These are phyloP conservation scores for Nicotiana sylvestris DNA, from an alignment of 257 asterid species.

Conservation along the genomic window DNA sequence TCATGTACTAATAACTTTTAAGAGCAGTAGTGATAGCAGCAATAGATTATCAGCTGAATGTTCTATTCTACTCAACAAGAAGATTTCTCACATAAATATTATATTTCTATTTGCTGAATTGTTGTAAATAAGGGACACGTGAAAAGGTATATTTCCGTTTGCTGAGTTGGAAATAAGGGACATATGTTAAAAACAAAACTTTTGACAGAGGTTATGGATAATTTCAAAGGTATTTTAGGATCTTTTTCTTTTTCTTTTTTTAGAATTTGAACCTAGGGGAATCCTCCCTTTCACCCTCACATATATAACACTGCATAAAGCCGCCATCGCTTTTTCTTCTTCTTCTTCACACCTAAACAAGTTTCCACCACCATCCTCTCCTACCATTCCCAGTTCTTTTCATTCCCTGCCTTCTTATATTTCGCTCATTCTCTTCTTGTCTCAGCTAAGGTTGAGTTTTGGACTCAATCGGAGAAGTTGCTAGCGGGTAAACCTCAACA, in stretches of 20 bases:
- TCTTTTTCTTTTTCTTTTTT: no score
- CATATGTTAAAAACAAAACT: background rate
- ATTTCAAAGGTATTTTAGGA: no score
- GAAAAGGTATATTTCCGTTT: background rate
- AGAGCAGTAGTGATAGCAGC: no score
- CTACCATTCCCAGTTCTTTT: slow-evolving; percentile 11
- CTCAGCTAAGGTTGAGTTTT: background rate
- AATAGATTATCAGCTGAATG: no score
- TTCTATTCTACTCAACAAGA: no score
- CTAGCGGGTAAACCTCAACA: background rate
- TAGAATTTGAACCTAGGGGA: background rate
- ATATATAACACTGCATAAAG: slow-evolving; percentile 33
- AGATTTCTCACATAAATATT: no score
- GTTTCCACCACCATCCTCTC: slow-evolving; percentile 3
- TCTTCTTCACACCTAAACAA: slow-evolving; percentile 13
- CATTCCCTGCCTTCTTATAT: background rate
- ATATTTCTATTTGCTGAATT: no score
- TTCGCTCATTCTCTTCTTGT: slow-evolving; percentile 5
- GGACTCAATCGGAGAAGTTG: background rate
- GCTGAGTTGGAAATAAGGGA: background rate
- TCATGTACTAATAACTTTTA: no score
- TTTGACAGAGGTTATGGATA: background rate
- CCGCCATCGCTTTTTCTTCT: slow-evolving; percentile 54
- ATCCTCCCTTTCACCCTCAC: slow-evolving; percentile 22
- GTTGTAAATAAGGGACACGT: no score